Base-by-base conservation (phyloP, 108 stramenopile species). In the Nitzschia sp. region DNA sequence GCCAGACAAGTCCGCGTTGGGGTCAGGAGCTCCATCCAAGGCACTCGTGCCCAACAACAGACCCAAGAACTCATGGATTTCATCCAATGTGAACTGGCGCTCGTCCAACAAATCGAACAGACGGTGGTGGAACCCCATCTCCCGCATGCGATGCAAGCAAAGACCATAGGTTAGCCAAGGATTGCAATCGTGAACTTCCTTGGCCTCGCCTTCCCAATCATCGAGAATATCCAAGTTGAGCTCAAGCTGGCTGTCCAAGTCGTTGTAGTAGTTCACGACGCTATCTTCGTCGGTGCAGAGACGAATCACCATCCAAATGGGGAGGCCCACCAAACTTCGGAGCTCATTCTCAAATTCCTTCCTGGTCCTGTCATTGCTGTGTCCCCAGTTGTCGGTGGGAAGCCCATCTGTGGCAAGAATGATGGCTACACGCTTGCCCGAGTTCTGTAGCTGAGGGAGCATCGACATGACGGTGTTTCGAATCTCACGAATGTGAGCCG, bases 161-260 rank as follows among this genome's bases (percentile, higher is more conserved):
- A 93, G 74, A 14, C 71, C 85, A 73, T 97, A 97, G 51, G 88
- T 94, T n/a, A 97, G 61, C 93, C 93, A 97, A 14, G 79, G 77
- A 65, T 97, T 95, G 57, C 84, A 68, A 54, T 87, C 79, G 51
- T 80, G 53, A 1, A 97, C 90, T 77, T 93, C 94, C 7, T 73
- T 50, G 9, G 89, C 92, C 75, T 96, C 93, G n/a, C 78, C 86
- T 2, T 67, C 29, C 51, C 90, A 84, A 70, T 94, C 96, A 60
- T 96, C 96, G 37, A 94, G 56, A 2, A 96, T 91, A 51, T 96
- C 96, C 61, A 94, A 44, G 29, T 77, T 80, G 25, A 94, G 53
- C 75, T 93, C 93, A 41, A 93, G 70, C 56, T 91, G 79, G 19
- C 56, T 66, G 73, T 96, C 95, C 11, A 96, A 65, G 51, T 81